Base-by-base conservation (phyloP, 192 early-diverging fungal species). In the Backusella circina region DNA sequence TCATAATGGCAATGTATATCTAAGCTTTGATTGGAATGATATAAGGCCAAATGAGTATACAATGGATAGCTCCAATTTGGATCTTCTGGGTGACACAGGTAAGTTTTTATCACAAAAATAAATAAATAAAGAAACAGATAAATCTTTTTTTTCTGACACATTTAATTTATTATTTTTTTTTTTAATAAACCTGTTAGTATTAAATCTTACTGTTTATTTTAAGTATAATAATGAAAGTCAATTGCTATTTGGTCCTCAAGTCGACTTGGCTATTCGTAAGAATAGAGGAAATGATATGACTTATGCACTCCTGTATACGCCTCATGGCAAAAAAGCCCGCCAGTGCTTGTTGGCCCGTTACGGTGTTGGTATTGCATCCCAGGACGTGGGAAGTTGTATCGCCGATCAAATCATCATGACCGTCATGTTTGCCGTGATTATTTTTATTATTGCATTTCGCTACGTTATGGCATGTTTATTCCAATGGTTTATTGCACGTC, bases 401-500 rank as follows among this genome's bases (percentile, higher is more conserved):
- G 83, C 85, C 6, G 82, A 85, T 32, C 83, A 86, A 38, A 76
- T 89, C 37, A 84, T 89, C 75, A 88, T 87, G 82, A 83, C 82
- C 37, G 38, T 84, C 18, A 88, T 87, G 57, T 80, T 91, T 37
- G 74, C 79, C 2, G 80, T 90, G 3, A 89, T 91, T 73, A 83
- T 87, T 18, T 77, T 78, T 5, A 80, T 91, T 30, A 87, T 91
- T 69, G 74, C 83, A 21, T 83, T 84, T 37, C 89, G 89, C 9
- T 91, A 86, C 79, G 72, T 85, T 51, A 90, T 90, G 89, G 88
- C 89, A n/a, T 78, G 88, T 2, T 70, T 85, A 1, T 90, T 90
- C 85, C 84, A 86, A 70, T 90, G 87, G 80, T 74, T 88, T 57
- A 77, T 90, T 76, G 83, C 86, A 72, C 77, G 82, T 75, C 83